Evolutionary conservation across 2,329 filamentous ascomycete genomes (phyloP).

Genomic region (Colletotrichum incanum): DNA sequence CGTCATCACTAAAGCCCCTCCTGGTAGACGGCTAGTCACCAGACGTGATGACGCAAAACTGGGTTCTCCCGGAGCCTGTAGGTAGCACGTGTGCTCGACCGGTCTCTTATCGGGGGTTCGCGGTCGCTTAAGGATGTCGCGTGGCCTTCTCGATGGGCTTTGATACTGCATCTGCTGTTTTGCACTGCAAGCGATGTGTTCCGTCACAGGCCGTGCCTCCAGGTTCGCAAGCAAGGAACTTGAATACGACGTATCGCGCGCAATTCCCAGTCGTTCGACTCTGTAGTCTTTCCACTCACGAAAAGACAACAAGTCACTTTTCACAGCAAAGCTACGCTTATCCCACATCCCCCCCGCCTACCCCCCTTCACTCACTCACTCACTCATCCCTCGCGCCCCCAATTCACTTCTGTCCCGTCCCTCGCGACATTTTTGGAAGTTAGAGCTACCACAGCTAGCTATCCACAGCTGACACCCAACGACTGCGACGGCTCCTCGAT

Average conservation of each 20-base stretch:
- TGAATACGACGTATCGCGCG: conserved; percentile 15
- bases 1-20: neutral
- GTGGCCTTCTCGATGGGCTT: neutral
- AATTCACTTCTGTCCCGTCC: neutral
- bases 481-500: neutral
- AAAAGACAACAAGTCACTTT: neutral
- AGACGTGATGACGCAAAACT: conserved; percentile 28
- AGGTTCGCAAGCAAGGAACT: neutral
- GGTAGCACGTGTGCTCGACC: too few species aligned
- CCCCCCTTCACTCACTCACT: neutral
- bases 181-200: neutral
- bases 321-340: neutral
- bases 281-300: neutral
- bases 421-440: conserved; percentile 8
- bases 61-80: neutral
- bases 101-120: neutral
- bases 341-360: neutral
- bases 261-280: neutral
- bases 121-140: conserved; percentile 8
- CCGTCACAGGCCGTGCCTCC: neutral
- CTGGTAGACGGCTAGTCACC: conserved; percentile 5
- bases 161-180: conserved; percentile 19
- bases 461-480: conserved; percentile 7
- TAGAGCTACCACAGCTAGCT: neutral
- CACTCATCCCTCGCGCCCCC: neutral